phyloP scores from a whole-genome alignment of 1,139 yeast species.

The Waltiozyma sp. region DNA sequence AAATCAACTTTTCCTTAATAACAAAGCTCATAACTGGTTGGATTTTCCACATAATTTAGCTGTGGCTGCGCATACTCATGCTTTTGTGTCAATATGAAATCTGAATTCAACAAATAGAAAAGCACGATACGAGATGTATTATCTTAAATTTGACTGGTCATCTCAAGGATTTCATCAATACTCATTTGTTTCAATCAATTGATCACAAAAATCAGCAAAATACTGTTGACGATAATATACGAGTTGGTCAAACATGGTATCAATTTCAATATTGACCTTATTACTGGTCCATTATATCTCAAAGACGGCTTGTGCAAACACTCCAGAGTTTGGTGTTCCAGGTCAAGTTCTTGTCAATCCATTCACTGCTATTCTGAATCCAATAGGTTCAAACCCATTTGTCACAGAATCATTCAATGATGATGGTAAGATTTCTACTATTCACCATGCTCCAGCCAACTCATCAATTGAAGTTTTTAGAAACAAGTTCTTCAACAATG shows the following conservation, averaged over 20 bases:
- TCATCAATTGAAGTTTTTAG: constrained; percentile 28
- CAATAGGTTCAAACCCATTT: not conserved
- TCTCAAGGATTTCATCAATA: no score
- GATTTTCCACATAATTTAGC: no score
- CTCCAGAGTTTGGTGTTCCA: not conserved
- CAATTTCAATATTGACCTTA: not conserved
- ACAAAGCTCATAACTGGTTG: no score
- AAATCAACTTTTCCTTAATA: no score
- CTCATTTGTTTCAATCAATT: no score
- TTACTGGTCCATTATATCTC: not conserved
- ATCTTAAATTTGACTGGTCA: no score
- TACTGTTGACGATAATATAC: no score
- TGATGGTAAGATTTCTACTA: not conserved
- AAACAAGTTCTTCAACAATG: constrained; percentile 34
- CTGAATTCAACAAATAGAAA: not conserved
- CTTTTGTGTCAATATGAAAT: no score
- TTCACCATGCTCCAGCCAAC: not conserved
- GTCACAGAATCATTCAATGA: not conserved
- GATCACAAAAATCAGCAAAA: no score
- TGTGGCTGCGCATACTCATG: no score
- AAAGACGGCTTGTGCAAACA: not conserved
- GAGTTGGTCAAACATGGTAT: no score
- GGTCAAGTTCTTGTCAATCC: not conserved
- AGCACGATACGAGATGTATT: no score
- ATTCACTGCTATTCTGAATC: not conserved